phyloP scores from a whole-genome alignment of 2,329 filamentous ascomycete species.

The Penicillium sp. region DNA sequence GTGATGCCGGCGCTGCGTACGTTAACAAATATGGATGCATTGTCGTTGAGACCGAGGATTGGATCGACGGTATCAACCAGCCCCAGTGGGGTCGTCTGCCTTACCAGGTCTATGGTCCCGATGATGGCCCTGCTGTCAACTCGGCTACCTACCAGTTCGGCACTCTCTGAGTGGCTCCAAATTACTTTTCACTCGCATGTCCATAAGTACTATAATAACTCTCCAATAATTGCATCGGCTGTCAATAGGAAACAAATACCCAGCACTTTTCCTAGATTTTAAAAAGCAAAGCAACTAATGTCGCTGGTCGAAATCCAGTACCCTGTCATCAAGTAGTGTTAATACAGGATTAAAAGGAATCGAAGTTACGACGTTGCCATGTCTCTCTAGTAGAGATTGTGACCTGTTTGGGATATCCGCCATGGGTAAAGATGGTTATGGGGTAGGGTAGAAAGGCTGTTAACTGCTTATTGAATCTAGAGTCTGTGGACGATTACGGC shows the following conservation, averaged over 20 bases:
- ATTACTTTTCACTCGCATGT: neutral
- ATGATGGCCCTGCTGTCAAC: conserved; percentile 40
- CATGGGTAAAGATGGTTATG: too few species aligned
- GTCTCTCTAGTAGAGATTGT: too few species aligned
- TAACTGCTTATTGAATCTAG: too few species aligned
- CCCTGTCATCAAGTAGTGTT: too few species aligned
- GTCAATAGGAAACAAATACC: neutral
- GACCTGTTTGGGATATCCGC: too few species aligned
- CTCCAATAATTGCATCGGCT: neutral
- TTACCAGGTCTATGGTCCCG: conserved; percentile 41
- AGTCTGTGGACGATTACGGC: too few species aligned
- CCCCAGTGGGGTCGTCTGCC: conserved; percentile 71
- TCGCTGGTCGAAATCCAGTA: too few species aligned
- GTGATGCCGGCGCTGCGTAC: conserved; percentile 44
- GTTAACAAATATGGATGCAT: conserved; percentile 71
- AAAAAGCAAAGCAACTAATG: neutral
- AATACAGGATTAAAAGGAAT: neutral
- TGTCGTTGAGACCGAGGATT: conserved; percentile 89
- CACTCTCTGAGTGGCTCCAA: conserved; percentile 27
- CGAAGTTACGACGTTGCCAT: conserved; percentile 15
- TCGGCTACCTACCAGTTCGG: conserved; percentile 45
- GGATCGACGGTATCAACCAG: conserved; percentile 89
- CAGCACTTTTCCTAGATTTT: neutral
- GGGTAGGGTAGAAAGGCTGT: too few species aligned
- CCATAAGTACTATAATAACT: conserved; percentile 6